A percentile compares a stretch with the other conserved stretches of the same genome.
phyloP scores from a whole-genome alignment of 2,329 filamentous ascomycete species.

The Diplodia corticola region DNA sequence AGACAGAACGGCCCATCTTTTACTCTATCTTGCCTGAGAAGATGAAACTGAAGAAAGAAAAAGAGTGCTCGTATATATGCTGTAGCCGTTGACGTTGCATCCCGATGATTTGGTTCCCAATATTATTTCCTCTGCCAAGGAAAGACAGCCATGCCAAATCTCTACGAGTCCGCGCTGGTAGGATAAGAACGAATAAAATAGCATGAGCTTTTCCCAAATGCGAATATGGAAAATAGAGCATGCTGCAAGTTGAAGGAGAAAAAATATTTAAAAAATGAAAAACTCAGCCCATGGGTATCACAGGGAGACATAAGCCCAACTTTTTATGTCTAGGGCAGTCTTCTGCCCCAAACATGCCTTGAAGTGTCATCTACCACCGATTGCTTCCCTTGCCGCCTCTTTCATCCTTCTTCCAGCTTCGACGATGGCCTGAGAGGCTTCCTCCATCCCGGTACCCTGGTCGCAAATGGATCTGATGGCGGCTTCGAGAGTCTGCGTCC shows the following conservation, averaged over 20 bases:
- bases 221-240: neutral
- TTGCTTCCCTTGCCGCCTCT: constrained; percentile 25
- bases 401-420: constrained; percentile 34
- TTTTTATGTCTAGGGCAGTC: neutral
- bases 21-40: neutral
- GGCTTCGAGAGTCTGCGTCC: constrained; percentile 32
- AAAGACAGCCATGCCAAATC: neutral
- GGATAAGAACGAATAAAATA: neutral
- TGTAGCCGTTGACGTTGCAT: neutral
- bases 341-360: neutral
- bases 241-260: neutral
- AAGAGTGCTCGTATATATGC: neutral
- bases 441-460: constrained; percentile 34
- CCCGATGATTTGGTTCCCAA: neutral
- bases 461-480: constrained; percentile 32
- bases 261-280: too few species aligned
- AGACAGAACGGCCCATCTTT: neutral
- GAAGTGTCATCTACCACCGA: constrained; percentile 20
- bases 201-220: neutral
- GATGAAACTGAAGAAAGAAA: neutral
- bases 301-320: constrained; percentile 5
- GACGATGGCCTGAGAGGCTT: constrained; percentile 31
- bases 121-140: too few species aligned
- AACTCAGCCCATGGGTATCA: constrained; percentile 19
- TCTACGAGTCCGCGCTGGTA: neutral